Base-by-base conservation (phyloP, 1,139 yeast genomes). In the Hemisphaericaspora xylofermentans region DNA sequence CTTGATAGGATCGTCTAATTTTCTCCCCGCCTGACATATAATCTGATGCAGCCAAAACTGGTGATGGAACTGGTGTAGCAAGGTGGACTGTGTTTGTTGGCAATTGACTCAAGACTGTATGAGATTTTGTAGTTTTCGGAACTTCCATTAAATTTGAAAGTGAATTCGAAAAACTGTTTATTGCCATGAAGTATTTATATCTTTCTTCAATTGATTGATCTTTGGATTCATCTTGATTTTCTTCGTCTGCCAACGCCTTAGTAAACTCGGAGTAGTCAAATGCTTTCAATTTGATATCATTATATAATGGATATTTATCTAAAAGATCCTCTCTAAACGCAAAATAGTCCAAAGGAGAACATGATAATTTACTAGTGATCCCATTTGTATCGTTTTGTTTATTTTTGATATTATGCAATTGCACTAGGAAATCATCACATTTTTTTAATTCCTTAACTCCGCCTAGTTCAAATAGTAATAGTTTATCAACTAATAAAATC, bases 61-160 rank as follows among this genome's bases (percentile, higher is more conserved):
- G 96, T 0, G 96, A 85, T 1, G 96, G 94, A 0, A 85, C 87
- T 0, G 96, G 96, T 0, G 96, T 88, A 0, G 96, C 91, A 14
- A 89, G 74, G 59, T 89, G 96, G 3, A 84, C 66, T 1, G 78
- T 73, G 28, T 86, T 88, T 0, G 79, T 71, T 0, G 88, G 86
- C 15, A 83, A 61, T 34, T 78, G 74, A 35, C 76, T 70, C 42
- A 76, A 74, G 2, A 78, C 61, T 5, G 82, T 73, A 45, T 83
- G 86, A 2, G 71, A 59, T 47, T 70, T 72, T 36, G 70, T 66
- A 0, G 84, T 78, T 38, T 84, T 61, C 27, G 91, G 83, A 35
- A 77, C 68, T 47, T 82, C 81, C 47, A 85, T 67, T 41, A 75
- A 71, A 46, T 79, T 82, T 0, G 84, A 71, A 22, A 80, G 56